These are phyloP conservation scores for Dunaliella primolecta DNA, from an alignment of 139 green algal species.

Conservation along the genomic window DNA sequence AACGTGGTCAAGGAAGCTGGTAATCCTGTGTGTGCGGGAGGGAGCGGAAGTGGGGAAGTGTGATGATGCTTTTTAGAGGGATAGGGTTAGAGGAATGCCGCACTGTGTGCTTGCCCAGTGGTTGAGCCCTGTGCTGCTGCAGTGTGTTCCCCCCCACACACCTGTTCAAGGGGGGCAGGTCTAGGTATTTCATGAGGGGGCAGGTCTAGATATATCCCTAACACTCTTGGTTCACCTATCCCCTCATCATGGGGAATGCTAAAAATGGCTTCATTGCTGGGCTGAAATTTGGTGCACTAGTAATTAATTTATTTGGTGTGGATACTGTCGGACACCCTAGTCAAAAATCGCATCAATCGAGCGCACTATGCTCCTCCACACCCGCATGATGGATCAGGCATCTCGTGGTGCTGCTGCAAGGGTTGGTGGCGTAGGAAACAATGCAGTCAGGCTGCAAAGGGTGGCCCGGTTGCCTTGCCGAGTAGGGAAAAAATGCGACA, in stretches of 20 bases:
- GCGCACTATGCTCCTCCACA: not conserved
- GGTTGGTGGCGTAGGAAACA: not conserved
- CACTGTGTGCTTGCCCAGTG: constrained; percentile 16
- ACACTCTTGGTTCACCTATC: not conserved
- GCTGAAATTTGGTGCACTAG: not conserved
- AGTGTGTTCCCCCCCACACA: no score
- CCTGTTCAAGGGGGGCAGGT: constrained; percentile 30
- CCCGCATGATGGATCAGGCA: no score
- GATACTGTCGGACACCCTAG: not conserved
- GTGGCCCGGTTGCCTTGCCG: no score
- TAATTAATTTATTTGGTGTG: not conserved
- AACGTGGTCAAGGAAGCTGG: constrained; percentile 84
- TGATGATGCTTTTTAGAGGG: not conserved
- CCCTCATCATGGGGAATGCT: not conserved
- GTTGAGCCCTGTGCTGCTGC: no score
- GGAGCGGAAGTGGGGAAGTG: not conserved
- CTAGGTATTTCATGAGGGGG: constrained; percentile 37
- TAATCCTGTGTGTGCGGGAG: constrained; percentile 57
- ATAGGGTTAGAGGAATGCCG: not conserved
- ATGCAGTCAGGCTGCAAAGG: not conserved
- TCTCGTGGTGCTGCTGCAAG: no score
- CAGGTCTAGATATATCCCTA: not conserved
- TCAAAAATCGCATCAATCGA: not conserved
- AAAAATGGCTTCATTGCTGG: not conserved
- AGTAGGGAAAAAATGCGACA: no score